Evolutionary conservation across 2,329 filamentous ascomycete genomes (phyloP).

Genomic region (Penicillium sp.): DNA sequence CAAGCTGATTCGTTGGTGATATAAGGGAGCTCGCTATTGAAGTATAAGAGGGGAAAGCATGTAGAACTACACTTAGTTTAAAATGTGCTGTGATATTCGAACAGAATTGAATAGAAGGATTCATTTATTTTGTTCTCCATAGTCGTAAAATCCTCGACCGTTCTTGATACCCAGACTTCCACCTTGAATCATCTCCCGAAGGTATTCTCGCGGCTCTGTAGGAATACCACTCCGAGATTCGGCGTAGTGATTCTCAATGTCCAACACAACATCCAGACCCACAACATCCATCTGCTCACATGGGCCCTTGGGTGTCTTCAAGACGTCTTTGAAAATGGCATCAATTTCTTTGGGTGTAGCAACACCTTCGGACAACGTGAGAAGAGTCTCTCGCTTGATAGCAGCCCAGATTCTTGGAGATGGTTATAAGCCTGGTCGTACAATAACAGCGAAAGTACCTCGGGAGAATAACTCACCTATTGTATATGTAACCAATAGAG

Average conservation of each 20-base stretch:
- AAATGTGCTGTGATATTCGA: background rate
- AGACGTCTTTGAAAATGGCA: conserved; percentile 37
- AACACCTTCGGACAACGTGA: conserved; percentile 36
- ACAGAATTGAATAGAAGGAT: background rate
- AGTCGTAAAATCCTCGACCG: conserved; percentile 36
- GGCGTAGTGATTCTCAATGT: conserved; percentile 44
- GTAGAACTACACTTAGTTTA: no score
- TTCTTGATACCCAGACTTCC: conserved; percentile 36
- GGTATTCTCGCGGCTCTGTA: conserved; percentile 31
- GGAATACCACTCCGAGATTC: conserved; percentile 31
- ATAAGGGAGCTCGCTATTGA: rapidly evolving
- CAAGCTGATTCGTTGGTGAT: no score
- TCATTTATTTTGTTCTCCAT: conserved; percentile 10
- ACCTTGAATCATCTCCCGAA: conserved; percentile 31
- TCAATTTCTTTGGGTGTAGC: conserved; percentile 39
- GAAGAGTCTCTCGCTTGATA: conserved; percentile 43
- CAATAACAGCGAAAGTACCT: background rate
- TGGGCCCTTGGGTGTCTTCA: conserved; percentile 37
- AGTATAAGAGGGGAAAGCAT: background rate
- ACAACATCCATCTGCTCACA: conserved; percentile 45
- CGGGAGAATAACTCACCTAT: conserved; percentile 26
- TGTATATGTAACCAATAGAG: conserved; percentile 44
- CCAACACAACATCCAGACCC: conserved; percentile 41
- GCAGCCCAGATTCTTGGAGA: conserved; percentile 41
- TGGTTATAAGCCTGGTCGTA: background rate